Evolutionary conservation across 2,329 filamentous ascomycete species (phyloP).

Genomic region (Fusarium pseudograminearum): DNA sequence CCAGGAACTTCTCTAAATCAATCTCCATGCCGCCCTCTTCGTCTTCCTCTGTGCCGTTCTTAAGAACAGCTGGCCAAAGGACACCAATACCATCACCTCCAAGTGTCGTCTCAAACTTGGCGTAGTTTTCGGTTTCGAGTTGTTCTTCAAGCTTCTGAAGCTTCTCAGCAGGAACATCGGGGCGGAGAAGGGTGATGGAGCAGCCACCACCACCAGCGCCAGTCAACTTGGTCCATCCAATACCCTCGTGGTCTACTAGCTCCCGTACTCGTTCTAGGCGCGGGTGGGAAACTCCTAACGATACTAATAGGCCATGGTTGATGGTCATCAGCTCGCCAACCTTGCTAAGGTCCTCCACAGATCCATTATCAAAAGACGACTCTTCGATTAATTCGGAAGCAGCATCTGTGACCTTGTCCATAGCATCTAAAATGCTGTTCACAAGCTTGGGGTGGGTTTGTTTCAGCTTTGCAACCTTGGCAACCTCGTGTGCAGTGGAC

Average conservation of each 20-base stretch:
- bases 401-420: slow-evolving; percentile 76
- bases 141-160: slow-evolving; percentile 73
- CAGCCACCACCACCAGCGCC: slow-evolving; percentile 96
- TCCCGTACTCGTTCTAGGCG: slow-evolving; percentile 91
- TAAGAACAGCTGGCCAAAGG: slow-evolving; percentile 90
- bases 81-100: slow-evolving; percentile 95
- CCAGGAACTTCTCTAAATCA: slow-evolving; percentile 84
- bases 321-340: slow-evolving; percentile 91
- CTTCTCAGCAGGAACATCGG: slow-evolving; percentile 67
- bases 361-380: slow-evolving; percentile 75
- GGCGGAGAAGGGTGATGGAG: slow-evolving; percentile 89
- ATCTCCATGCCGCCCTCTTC: slow-evolving; percentile 90
- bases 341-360: slow-evolving; percentile 73
- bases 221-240: slow-evolving; percentile 98
- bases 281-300: slow-evolving; percentile 93
- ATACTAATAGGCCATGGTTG: slow-evolving; percentile 93
- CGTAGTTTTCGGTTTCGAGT: slow-evolving; percentile 78
- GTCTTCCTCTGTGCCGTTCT: slow-evolving; percentile 84
- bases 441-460: slow-evolving; percentile 80
- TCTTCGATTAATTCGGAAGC: slow-evolving; percentile 67
- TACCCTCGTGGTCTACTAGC: slow-evolving; percentile 86
- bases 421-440: slow-evolving; percentile 83
- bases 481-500: slow-evolving; percentile 87
- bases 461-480: slow-evolving; percentile 82
- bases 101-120: slow-evolving; percentile 87